phyloP scores from a whole-genome alignment of 192 early-diverging fungal species.

The Kickxella alabastrina region DNA sequence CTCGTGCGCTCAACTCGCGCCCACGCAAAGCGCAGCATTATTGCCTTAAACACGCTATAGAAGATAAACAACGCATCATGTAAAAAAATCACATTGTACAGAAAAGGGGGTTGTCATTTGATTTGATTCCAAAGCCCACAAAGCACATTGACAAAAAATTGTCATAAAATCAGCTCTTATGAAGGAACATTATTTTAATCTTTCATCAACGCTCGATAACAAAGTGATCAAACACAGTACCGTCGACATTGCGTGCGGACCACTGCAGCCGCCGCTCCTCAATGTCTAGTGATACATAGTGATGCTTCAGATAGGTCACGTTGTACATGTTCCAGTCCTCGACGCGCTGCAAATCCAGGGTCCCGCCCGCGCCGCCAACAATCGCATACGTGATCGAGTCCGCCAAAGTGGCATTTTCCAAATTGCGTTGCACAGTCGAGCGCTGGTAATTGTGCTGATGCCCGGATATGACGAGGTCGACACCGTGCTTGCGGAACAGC shows the following conservation, averaged over 20 bases:
- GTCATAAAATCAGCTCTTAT: too few species aligned
- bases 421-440: constrained; percentile 17
- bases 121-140: too few species aligned
- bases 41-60: too few species aligned
- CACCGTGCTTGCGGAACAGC: constrained; percentile 60
- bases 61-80: too few species aligned
- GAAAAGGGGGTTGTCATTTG: too few species aligned
- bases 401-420: constrained; percentile 19
- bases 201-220: constrained; percentile 10
- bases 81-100: not conserved
- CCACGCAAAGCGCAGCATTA: too few species aligned
- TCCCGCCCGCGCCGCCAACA: constrained; percentile 71
- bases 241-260: constrained; percentile 19
- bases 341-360: constrained; percentile 59
- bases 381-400: constrained; percentile 63
- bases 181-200: not conserved
- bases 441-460: constrained; percentile 80
- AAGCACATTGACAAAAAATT: too few species aligned
- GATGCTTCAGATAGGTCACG: constrained; percentile 44
- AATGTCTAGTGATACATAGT: constrained; percentile 54
- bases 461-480: constrained; percentile 72
- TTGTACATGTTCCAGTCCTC: constrained; percentile 64
- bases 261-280: constrained; percentile 14
- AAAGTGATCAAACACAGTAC: constrained; percentile 28
- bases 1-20: too few species aligned